Evolutionary conservation across 1,284 basidiomycete genomes (phyloP).

Genomic region (Rhodotorula sp.): DNA sequence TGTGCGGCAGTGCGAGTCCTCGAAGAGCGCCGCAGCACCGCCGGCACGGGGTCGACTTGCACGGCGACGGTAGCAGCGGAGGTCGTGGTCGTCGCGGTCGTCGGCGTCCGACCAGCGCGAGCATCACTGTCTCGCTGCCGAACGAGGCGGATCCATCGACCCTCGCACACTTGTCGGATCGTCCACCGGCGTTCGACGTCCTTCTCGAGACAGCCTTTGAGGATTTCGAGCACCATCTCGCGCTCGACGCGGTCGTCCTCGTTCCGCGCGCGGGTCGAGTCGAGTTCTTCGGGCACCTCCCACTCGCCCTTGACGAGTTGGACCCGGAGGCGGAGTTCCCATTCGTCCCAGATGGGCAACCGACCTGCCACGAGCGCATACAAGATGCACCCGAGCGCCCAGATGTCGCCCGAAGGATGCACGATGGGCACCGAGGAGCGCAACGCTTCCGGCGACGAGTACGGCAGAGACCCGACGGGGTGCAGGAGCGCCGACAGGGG

Average conservation of each 20-base stretch:
- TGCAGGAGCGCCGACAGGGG: conserved; percentile 51
- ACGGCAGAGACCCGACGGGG: conserved; percentile 82
- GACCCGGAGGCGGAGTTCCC: conserved; percentile 83
- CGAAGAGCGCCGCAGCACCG: not conserved
- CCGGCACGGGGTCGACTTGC: not conserved
- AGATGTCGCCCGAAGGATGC: conserved; percentile 70
- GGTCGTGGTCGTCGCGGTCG: not conserved
- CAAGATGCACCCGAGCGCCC: conserved; percentile 85
- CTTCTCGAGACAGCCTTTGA: conserved; percentile 70
- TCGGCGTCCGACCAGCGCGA: not conserved
- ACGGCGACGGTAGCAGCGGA: not conserved
- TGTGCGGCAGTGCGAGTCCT: not conserved
- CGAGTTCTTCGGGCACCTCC: conserved; percentile 48
- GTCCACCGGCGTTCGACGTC: conserved; percentile 65
- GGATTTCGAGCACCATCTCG: conserved; percentile 54
- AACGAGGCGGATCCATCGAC: conserved; percentile 61
- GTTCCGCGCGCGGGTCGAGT: not conserved
- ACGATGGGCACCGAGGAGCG: conserved; percentile 52
- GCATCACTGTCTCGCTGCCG: conserved; percentile 4
- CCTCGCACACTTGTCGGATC: conserved; percentile 67
- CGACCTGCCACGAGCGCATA: conserved; percentile 75
- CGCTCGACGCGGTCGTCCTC: conserved; percentile 4
- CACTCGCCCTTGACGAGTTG: conserved; percentile 79
- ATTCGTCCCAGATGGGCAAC: conserved; percentile 79
- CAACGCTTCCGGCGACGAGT: conserved; percentile 78